Base-by-base conservation (phyloP, 2,329 filamentous ascomycete species). In the Cladosporium sp. region DNA sequence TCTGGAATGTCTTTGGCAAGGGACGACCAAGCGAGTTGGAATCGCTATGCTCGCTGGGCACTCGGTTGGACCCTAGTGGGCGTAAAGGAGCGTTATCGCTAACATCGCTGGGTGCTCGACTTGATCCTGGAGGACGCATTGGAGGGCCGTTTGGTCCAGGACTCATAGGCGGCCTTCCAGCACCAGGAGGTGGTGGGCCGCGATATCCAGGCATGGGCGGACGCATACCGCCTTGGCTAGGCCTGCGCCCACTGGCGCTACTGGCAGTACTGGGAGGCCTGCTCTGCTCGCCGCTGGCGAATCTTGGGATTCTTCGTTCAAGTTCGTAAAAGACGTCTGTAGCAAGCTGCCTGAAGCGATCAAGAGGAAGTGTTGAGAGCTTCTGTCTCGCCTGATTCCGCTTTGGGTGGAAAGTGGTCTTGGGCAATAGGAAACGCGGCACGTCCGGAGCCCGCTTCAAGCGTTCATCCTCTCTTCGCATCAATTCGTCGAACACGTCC, bases 361-460 rank as follows among this genome's bases (percentile, higher is more conserved):
- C 87, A 20, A 89, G 86, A 3, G 91, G 91, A 13, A 99, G 83
- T 0, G 92, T 96, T 0, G 91, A 93, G 19, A 99, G 83, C 73
- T 96, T 95, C 74, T 97, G 91, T 39, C 94, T 85, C n/a, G 94
- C 94, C 73, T 97, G 92, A 71, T 99, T 99, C 62, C 94, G 88
- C 75, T 97, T 99, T 2, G 92, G 91, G 73, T 99, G 94, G 74
- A 97, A 97, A 62, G 86, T 88, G 63, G 87, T 83, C 71, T 93
- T 91, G n/a, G 94, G 90, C 22, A 90, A 77, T 5, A 99, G 82
- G 70, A 86, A 95, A 12, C 84, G 77, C 1, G 91, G 90, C n/a
- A 64, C 80, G 68, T 72, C 81, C 58, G 73, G 72, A n/a, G 76
- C 75, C 28, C 75, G 73, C 51, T 73, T 70, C 62, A 71, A 70